A percentile compares a stretch with the other conserved stretches of the same genome.
phyloP scores from a whole-genome alignment of 257 asterid genomes.

The Gentiana macrophylla region DNA sequence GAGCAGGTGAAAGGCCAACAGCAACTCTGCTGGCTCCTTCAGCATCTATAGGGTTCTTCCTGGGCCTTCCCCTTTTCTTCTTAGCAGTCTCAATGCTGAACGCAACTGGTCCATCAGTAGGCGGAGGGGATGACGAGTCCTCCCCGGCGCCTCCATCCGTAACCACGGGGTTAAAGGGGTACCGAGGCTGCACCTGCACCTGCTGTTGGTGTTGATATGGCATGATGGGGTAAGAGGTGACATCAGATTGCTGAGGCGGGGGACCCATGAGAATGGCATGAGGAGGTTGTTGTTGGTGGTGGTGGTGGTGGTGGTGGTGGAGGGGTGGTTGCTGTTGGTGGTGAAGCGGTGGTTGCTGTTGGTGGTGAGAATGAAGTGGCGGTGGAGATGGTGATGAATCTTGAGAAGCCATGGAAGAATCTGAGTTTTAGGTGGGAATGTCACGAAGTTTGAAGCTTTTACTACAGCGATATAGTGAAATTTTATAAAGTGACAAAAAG shows the following conservation, averaged over 20 bases:
- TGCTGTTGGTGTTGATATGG: constrained; percentile 1
- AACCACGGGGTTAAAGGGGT: constrained; percentile 44
- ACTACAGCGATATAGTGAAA: too few relatives aligned
- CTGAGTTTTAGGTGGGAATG: too few relatives aligned
- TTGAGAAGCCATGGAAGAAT: constrained; percentile 15
- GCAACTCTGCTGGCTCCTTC: not conserved
- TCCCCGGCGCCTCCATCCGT: constrained; percentile 25
- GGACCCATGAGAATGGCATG: not conserved
- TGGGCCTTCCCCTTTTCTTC: constrained; percentile 82
- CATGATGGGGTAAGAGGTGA: not conserved
- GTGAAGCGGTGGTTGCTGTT: not conserved
- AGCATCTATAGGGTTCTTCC: constrained; percentile 67
- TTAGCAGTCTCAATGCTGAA: constrained; percentile 47
- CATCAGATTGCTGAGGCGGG: not conserved
- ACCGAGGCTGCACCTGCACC: constrained; percentile 18
- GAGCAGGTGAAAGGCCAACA: constrained; percentile 50
- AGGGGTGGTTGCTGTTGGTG: not conserved
- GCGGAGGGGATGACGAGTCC: constrained; percentile 25
- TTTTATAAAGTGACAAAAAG: too few relatives aligned
- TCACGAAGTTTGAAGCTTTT: too few relatives aligned
- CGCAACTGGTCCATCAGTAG: constrained; percentile 29
- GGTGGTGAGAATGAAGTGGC: too few relatives aligned
- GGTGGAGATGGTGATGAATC: constrained; percentile 21
- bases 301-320: constrained; percentile 12
- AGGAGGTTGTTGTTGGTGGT: not conserved